Evolutionary conservation across 768 basidiomycete species (phyloP), one percentile per base, ranked within the genome.

Genomic region (Boletus subcaerulescens): DNA sequence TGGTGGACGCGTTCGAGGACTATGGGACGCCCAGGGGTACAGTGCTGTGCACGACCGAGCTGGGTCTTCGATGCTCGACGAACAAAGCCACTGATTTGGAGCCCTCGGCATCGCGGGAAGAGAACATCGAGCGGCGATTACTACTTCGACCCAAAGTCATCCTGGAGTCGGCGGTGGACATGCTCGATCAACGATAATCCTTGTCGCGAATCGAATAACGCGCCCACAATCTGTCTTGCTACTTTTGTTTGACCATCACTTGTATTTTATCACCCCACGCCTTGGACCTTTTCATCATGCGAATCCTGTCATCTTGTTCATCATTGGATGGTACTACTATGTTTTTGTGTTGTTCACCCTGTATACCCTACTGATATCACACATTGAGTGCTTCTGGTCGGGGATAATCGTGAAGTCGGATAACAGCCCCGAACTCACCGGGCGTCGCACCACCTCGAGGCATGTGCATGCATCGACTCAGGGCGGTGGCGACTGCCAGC

Each of bases 121-220:
- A 75, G 33, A 67, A 61, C 24, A 67, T 83, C 41, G 88, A 89
- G 48, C 77, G 78, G 57, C 78, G 84, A 61, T 68, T 84, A 50
- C 69, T 91, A 47, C 72, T 90, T 53, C 77, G 77, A 64, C 87
- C 89, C n/a, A 90, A 87, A 67, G 87, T 90, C 4, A 82, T 91
- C 39, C 70, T 90, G 52, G 87, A 90, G 64, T 84, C 83, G n/a
- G 85, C 87, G 13, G 72, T 79, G 57, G 76, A 81, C 45, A 73
- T 79, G 60, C 70, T 80, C 44, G 76, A 77, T 47, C 73, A 70
- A 46, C 71, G 67, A 24, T 72, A 45, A 55, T 24, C 10, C 22
- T 10, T 39, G 17, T 31, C 32, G 35, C 41, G 35, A 38, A 52
- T 35, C 32, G 29, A 32, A 48, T 47, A 46, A 15, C 24, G 24